Conservation (phyloP, 202 grass and related monocot genomes). For the Tripidium arundinaceum region DNA sequence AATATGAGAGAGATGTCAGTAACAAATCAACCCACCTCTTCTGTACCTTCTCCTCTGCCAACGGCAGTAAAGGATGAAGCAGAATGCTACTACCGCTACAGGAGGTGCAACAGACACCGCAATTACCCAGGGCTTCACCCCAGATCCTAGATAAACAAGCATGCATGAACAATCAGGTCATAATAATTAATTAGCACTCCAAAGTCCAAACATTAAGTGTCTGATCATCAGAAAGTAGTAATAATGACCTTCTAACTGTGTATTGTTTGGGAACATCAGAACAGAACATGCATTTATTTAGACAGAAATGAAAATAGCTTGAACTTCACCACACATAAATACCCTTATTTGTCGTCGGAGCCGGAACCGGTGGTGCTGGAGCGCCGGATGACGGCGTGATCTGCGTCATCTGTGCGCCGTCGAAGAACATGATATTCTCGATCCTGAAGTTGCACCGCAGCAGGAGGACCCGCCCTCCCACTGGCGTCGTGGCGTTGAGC, state of each 20-base stretch:
- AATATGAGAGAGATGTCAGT: background rate
- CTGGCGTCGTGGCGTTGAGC: background rate
- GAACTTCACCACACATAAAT: background rate
- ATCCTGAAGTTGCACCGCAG: constrained; percentile 53
- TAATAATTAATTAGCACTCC: no score
- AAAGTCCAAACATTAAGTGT: no score
- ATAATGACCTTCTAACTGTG: no score
- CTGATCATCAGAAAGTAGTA: no score
- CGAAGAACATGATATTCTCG: constrained; percentile 38
- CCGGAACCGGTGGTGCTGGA: background rate
- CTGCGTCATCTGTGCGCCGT: background rate
- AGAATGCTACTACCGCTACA: background rate
- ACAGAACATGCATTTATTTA: background rate
- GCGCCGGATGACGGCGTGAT: background rate
- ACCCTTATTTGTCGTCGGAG: background rate
- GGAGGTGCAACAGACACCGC: background rate
- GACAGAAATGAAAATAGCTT: background rate
- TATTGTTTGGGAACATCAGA: background rate
- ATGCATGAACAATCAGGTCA: no score
- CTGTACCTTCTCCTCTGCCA: background rate
- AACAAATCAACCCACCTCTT: constrained; percentile 10
- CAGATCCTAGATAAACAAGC: background rate
- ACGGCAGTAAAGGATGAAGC: constrained; percentile 13
- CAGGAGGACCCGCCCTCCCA: constrained; percentile 41
- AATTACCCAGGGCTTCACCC: constrained; percentile 2